Evolutionary conservation across 768 basidiomycete genomes (phyloP).

Genomic region (Sarcodon aspratus): DNA sequence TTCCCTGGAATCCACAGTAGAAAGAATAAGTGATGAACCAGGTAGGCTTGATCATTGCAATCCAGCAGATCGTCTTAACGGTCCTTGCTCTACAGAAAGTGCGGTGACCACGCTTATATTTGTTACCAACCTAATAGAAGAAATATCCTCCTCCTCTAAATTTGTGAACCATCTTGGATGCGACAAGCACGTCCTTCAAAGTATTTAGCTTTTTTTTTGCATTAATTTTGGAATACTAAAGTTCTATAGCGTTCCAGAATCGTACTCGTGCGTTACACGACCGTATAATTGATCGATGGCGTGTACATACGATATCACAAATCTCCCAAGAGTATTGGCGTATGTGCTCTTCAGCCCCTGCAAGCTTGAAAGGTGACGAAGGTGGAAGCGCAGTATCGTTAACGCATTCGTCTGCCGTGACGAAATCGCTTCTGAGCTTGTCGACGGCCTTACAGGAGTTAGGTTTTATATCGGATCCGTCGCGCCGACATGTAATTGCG

Average conservation of each 20-base stretch:
- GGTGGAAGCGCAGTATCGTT: neutral
- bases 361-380: neutral
- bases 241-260: constrained; percentile 35
- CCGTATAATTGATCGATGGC: constrained; percentile 43
- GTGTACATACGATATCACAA: constrained; percentile 24
- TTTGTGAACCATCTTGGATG: constrained; percentile 37
- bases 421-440: constrained; percentile 43
- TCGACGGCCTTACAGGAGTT: constrained; percentile 45
- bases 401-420: constrained; percentile 32
- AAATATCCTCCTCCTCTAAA: constrained; percentile 30
- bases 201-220: constrained; percentile 15
- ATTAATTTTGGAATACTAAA: neutral
- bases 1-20: constrained; percentile 26
- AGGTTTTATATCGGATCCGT: constrained; percentile 27
- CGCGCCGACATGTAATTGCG: neutral
- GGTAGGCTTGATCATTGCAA: constrained; percentile 19
- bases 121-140: constrained; percentile 36
- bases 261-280: constrained; percentile 30
- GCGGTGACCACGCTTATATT: constrained; percentile 29
- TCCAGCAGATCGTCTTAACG: neutral
- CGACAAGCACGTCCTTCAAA: constrained; percentile 18
- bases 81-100: neutral
- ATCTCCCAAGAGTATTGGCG: constrained; percentile 4
- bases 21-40: constrained; percentile 17
- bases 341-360: neutral